A percentile compares a stretch with the other conserved stretches of the same genome.
These are phyloP conservation scores for Chionographis japonica DNA, from an alignment of 106 monocot species.

Conservation along the genomic window DNA sequence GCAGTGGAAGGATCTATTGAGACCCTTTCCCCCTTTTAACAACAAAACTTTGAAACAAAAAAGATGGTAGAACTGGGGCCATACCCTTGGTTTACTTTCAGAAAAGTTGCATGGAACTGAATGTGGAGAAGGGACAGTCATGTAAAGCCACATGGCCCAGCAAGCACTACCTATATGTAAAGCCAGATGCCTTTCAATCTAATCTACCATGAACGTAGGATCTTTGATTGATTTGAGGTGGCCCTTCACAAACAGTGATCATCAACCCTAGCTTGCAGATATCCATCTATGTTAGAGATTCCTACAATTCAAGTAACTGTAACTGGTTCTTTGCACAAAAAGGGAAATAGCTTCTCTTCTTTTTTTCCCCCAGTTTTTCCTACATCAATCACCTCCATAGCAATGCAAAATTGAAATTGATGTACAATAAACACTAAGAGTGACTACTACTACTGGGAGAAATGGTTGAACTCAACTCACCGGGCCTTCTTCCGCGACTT, in stretches of 20 bases:
- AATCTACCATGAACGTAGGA: neutral
- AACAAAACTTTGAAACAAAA: no score
- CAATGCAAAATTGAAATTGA: constrained; percentile 1
- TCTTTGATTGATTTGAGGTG: no score
- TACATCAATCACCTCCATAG: constrained; percentile 4
- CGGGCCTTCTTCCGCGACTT: constrained; percentile 60
- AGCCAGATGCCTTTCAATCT: constrained; percentile 6
- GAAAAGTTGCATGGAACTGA: neutral
- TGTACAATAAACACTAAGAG: constrained; percentile 1
- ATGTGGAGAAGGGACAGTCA: neutral
- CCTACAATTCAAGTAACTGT: no score
- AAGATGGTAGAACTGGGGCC: no score
- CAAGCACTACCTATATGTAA: constrained; percentile 11
- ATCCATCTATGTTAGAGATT: no score
- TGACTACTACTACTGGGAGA: neutral
- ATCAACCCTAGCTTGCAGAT: no score
- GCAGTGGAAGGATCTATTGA: no score
- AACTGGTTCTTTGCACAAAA: neutral
- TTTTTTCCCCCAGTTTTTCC: neutral
- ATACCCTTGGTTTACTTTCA: neutral
- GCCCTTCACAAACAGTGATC: no score
- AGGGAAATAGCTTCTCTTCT: constrained; percentile 1
- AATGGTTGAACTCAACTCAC: constrained; percentile 29
- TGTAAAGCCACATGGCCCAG: neutral
- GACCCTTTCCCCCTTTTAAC: no score